A percentile compares a stretch with the other conserved stretches of the same genome.
Evolutionary conservation across 2,329 filamentous ascomycete genomes (phyloP).

Genomic region (Zelopaecilomyces penicillatus): DNA sequence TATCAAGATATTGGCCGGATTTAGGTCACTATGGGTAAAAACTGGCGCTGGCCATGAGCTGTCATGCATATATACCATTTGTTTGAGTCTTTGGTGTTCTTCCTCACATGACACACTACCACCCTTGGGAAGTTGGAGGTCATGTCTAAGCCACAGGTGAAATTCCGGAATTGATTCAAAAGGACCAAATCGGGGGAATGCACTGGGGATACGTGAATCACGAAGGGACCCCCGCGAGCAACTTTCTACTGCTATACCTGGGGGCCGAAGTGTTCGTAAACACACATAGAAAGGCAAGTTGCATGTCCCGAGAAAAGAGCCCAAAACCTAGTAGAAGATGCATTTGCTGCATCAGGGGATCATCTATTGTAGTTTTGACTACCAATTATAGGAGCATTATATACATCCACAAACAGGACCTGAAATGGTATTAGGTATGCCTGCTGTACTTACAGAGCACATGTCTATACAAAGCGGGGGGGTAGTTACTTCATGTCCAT

Average conservation of each 20-base stretch:
- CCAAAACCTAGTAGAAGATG: too few relatives aligned
- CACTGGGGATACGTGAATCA: conserved; percentile 18
- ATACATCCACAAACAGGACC: too few relatives aligned
- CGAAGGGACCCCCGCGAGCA: conserved; percentile 18
- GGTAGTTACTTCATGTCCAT: too few relatives aligned
- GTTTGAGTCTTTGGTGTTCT: conserved; percentile 20
- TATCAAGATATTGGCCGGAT: conserved; percentile 33
- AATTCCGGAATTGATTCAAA: conserved; percentile 24
- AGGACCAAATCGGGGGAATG: conserved; percentile 18
- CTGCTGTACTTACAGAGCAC: too few relatives aligned
- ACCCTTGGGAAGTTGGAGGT: conserved; percentile 16
- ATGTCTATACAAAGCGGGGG: too few relatives aligned
- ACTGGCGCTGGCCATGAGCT: conserved; percentile 25
- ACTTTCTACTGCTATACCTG: conserved; percentile 14
- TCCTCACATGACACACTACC: conserved; percentile 10
- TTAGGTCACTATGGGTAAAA: conserved; percentile 41
- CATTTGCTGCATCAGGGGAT: too few relatives aligned
- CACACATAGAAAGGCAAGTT: too few relatives aligned
- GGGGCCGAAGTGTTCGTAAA: conserved; percentile 15
- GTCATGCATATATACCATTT: conserved; percentile 29
- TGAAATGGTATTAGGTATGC: too few relatives aligned
- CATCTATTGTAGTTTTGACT: too few relatives aligned
- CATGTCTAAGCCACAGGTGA: conserved; percentile 22
- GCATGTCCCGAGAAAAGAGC: too few relatives aligned
- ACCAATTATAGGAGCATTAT: too few relatives aligned